These are phyloP conservation scores for Clavispora asparagi DNA, from an alignment of 805 yeast genomes.

Conservation along the genomic window DNA sequence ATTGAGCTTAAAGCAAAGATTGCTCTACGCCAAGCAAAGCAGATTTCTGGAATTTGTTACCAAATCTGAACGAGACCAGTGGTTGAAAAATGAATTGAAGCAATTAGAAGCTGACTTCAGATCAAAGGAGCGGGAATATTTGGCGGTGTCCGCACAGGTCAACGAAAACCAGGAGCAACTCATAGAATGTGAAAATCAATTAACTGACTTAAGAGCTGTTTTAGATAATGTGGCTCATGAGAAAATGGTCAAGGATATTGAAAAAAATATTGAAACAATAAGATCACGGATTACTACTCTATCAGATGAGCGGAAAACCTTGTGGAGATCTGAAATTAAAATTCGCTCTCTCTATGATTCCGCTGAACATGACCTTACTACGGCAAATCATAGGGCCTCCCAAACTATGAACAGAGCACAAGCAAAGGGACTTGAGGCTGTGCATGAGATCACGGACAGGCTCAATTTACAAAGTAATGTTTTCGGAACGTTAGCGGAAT, in stretches of 20 bases:
- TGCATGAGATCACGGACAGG: conserved; percentile 54
- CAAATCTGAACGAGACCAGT: conserved; percentile 55
- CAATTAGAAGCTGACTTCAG: conserved; percentile 21
- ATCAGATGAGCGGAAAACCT: conserved; percentile 61
- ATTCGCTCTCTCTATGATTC: conserved; percentile 52
- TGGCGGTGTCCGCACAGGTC: conserved; percentile 3
- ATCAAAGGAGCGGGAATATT: conserved; percentile 1
- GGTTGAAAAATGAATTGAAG: conserved; percentile 55
- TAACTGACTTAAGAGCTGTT: conserved; percentile 1
- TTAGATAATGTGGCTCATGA: conserved; percentile 2
- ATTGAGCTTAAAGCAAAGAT: conserved; percentile 50
- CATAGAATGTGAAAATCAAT: conserved; percentile 6
- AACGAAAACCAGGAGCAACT: conserved; percentile 20
- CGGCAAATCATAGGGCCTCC: conserved; percentile 55
- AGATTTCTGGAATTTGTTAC: conserved; percentile 55
- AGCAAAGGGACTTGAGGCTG: conserved; percentile 64
- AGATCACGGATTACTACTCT: conserved; percentile 40
- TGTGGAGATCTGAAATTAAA: conserved; percentile 79
- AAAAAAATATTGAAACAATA: conserved; percentile 34
- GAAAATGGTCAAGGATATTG: conserved; percentile 6
- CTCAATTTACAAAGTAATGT: conserved; percentile 55
- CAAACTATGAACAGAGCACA: conserved; percentile 74
- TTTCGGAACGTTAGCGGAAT: conserved; percentile 81
- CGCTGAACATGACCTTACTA: conserved; percentile 47
- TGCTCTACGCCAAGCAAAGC: conserved; percentile 65